Percentiles rank a stretch among this genome's conserved stretches.
Conservation (phyloP, 73 alveolate genomes). For the Effrenium voratum region DNA sequence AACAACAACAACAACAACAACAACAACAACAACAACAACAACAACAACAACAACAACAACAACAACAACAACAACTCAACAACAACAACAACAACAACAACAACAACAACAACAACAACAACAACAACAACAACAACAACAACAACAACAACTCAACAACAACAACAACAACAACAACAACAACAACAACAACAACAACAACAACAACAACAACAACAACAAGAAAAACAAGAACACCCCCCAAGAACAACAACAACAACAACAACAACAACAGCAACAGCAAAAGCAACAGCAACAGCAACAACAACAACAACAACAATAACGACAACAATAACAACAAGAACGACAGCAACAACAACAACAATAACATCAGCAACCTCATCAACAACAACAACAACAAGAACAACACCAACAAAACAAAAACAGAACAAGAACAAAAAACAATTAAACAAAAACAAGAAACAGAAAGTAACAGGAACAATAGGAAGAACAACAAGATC, state of each 20-base stretch:
- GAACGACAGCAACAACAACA: no score
- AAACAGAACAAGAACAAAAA: background rate
- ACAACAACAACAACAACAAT: no score
- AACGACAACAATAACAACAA: no score
- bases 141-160: background rate
- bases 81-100: background rate
- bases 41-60: background rate
- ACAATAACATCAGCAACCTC: no score
- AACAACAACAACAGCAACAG: background rate
- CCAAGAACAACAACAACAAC: background rate
- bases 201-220: background rate
- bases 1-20: no score
- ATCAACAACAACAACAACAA: background rate
- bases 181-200: background rate
- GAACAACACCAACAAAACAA: background rate
- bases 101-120: background rate
- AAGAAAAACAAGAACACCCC: background rate
- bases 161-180: background rate
- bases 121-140: background rate
- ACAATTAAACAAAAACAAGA: background rate
- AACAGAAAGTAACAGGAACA: no score
- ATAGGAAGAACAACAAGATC: no score
- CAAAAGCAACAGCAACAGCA: no score
- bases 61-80: background rate
- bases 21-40: background rate